Evolutionary conservation across 1,284 basidiomycete species (phyloP).

Genomic region (Thelephora terrestris): DNA sequence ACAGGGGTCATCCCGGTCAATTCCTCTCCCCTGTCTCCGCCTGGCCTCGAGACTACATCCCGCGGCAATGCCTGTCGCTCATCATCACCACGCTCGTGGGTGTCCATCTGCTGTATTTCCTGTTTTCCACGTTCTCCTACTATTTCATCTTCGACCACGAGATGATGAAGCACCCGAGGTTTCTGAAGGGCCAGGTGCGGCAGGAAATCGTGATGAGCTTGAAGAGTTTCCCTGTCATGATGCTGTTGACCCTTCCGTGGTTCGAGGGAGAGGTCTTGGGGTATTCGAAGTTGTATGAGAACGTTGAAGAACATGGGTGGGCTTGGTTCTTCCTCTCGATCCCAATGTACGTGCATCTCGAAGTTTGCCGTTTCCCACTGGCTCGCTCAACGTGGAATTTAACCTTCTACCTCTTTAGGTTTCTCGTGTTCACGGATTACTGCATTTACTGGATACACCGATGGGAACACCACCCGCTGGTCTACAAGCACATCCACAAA

Average conservation of each 20-base stretch:
- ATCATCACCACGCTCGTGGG: slow-evolving; percentile 69
- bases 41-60: slow-evolving; percentile 73
- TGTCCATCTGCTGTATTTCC: slow-evolving; percentile 77
- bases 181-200: slow-evolving; percentile 80
- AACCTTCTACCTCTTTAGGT: slow-evolving; percentile 36
- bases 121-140: slow-evolving; percentile 81
- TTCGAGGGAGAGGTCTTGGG: slow-evolving; percentile 91
- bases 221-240: slow-evolving; percentile 75
- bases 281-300: slow-evolving; percentile 72
- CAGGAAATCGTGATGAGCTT: slow-evolving; percentile 77
- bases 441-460: slow-evolving; percentile 93
- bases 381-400: background rate
- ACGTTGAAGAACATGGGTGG: slow-evolving; percentile 65
- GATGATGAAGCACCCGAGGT: slow-evolving; percentile 93
- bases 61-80: slow-evolving; percentile 75
- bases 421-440: slow-evolving; percentile 88
- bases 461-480: slow-evolving; percentile 74
- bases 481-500: slow-evolving; percentile 92
- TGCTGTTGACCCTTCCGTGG: slow-evolving; percentile 82
- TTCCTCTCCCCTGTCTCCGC: slow-evolving; percentile 33
- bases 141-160: slow-evolving; percentile 89
- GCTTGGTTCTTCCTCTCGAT: slow-evolving; percentile 53
- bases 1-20: slow-evolving; percentile 1
- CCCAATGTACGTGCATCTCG: slow-evolving; percentile 39
- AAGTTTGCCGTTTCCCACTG: slow-evolving; percentile 4